Evolutionary conservation across 257 asterid species (phyloP), one percentile per base, ranked within the genome.

Genomic region (Marsdenia floribunda): DNA sequence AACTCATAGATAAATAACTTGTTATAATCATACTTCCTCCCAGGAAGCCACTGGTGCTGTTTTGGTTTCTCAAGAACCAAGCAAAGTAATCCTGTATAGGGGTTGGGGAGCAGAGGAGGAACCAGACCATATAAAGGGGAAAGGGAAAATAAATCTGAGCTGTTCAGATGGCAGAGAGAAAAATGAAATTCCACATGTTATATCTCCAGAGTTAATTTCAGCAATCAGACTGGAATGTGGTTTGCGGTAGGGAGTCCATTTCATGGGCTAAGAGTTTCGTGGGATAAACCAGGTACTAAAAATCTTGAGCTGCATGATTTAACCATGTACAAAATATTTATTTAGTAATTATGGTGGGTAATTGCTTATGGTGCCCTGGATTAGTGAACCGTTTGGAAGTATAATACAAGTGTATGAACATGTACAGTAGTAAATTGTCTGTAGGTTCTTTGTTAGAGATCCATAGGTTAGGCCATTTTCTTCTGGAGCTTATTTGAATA

Each of bases 61-160:
- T 74, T 89, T 95, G 54, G 99, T 95, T 70, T 95, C 98, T 61
- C 97, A 89, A 76, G 99, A 95, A 84, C 96, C 99, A 35, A 92
- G 90, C 87, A 92, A 95, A 82, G 90, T 95, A 79, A 95, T 95
- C 75, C 93, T 95, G 73, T 95, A 89, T 80, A 85, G 97, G 80
- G 97, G 96, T n/a, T 91, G 94, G 93, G 96, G 87, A 50, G 82
- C 90, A 67, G 92, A 75, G 65, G 69, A 80, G 67, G 83, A 84
- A 64, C 66, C 78, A 14, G 75, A 52, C 81, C 70, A 49, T 66
- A 70, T 81, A 37, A 75, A 72, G 72, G 76, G 70, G 68, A 79
- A 68, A 52, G 42, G 13, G 22, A 68, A 40, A 46, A 65, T 38
- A 70, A 69, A 75, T 68, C 61, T 15, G 33, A 71, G 78, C 69